Evolutionary conservation across 2,329 filamentous ascomycete species (phyloP), one percentile per base, ranked within the genome.

Genomic region (Verticillium dahliae): DNA sequence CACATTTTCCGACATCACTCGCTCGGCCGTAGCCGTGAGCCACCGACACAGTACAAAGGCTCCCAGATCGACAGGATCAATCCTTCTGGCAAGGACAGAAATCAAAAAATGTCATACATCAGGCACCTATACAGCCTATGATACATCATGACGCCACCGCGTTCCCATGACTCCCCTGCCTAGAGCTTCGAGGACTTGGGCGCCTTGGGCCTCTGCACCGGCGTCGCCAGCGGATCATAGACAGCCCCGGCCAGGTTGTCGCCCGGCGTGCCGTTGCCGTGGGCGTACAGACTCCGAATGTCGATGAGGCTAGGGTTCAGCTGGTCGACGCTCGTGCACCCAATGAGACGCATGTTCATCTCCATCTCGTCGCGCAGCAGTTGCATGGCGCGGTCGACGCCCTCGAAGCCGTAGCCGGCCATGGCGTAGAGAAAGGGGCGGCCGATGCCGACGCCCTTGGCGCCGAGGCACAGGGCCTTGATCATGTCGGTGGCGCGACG

Each of bases 301-400:
- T 99, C 95, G 22, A 99, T 74, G 74, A 99, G 78, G 33, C 86
- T 87, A 0, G 93, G 89, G 65, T 90, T 91, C 65, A 99, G 78
- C 68, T 99, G 87, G 39, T 87, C 86, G 37, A 99, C 75, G 63
- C 77, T 87, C 22, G 82, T 85, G 62, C 87, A 90, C 10, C 95
- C 95, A 68, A 99, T 92, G 65, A 99, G 79, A 6, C 95, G 86
- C 95, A 99, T 98, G 72, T 94, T 95, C 94, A 98, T 98, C 79
- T 96, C 92, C 85, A 99, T 91, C 82, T 99, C 95, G 71, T 98
- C 95, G 78, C 91, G 92, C 68, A 97, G 83, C 62, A 97, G 79
- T 75, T 92, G 90, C 90, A 98, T 97, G 37, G 95, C 95, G 38
- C 91, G 85, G 71, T 96, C 91, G 22, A 98, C 94, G 65, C 95